Conservation (phyloP, 1,284 basidiomycete genomes). For the Omphalotus olearius region DNA sequence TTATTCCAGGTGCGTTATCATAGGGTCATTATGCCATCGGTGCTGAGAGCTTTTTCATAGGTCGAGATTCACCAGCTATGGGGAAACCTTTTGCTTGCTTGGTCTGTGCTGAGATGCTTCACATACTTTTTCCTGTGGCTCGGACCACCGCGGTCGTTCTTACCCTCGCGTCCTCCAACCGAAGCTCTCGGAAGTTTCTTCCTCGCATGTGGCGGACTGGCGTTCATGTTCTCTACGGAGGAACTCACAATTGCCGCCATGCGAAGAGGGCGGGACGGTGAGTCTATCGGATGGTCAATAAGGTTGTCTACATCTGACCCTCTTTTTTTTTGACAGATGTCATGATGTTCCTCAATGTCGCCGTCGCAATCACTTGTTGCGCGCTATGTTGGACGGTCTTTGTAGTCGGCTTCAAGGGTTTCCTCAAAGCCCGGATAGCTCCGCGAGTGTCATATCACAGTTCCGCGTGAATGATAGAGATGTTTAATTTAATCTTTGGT, state of each 20-base stretch:
- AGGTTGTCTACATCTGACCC: neutral
- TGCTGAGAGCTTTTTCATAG: slow-evolving; percentile 28
- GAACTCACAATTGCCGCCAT: slow-evolving; percentile 91
- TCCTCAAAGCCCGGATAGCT: slow-evolving; percentile 55
- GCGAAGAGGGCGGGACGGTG: slow-evolving; percentile 85
- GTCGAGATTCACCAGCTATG: slow-evolving; percentile 89
- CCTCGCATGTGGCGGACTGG: slow-evolving; percentile 83
- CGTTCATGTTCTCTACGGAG: slow-evolving; percentile 91
- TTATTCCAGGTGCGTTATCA: slow-evolving; percentile 62
- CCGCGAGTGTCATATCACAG: slow-evolving; percentile 38
- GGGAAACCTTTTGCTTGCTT: slow-evolving; percentile 88
- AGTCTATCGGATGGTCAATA: slow-evolving; percentile 21
- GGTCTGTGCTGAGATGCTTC: slow-evolving; percentile 71
- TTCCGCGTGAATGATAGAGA: slow-evolving; percentile 29
- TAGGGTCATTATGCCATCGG: neutral
- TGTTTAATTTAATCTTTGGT: neutral
- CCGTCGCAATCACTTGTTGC: slow-evolving; percentile 79
- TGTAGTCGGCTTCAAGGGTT: slow-evolving; percentile 77
- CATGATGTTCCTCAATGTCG: slow-evolving; percentile 83
- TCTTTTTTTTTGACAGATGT: slow-evolving; percentile 41
- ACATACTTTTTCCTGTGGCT: slow-evolving; percentile 97
- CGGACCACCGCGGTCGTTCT: slow-evolving; percentile 65
- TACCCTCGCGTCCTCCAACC: slow-evolving; percentile 92
- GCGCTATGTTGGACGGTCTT: slow-evolving; percentile 77
- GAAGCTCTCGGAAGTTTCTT: slow-evolving; percentile 89